Evolutionary conservation across 192 early-diverging fungal species (phyloP), one percentile per base, ranked within the genome.

Genomic region (Glomus cerebriforme): DNA sequence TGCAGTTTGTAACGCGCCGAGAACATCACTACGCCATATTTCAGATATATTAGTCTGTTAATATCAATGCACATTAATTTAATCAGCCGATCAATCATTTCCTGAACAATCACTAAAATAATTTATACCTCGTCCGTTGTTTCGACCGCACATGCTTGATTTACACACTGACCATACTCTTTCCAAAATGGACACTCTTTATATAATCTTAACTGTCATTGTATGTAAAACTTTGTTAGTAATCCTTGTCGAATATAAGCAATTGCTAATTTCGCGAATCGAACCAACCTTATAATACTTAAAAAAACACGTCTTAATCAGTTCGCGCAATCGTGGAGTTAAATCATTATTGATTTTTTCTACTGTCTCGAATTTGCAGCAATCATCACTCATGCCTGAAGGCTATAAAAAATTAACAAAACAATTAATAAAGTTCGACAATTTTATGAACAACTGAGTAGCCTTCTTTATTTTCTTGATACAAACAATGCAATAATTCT

Each of bases 221-320:
- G 34, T 17, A 9, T 8, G 34, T 17, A 9, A 43, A 77, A 69
- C 10, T 27, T 58, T 22, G 17, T 54, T 54, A 54, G 22, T 54
- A 54, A 54, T 54, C 5, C 17, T 19, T 19, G 3, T 19, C 5
- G 19, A 54, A 22, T 22, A 54, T 22, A 54, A 54, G 1, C 49
- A 17, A 17, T 22, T 54, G 5, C 4, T 22, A 19, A 54, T 54
- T 19, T 54, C 37, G 26, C n/a, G n/a, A n/a, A n/a, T n/a, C n/a
- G n/a, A n/a, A 22, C 32, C 73, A 81, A 95, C 94, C 84, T 93
- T 95, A 80, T 93, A 96, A 82, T 97, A 97, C 68, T 94, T 85
- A 84, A 98, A 99, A 83, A 96, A 98, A 12, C 88, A 89, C 43
- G 96, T 94, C 32, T 88, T 86, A 26, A 96, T 91, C n/a, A 99